A percentile compares a stretch with the other conserved stretches of the same genome.
Evolutionary conservation across 192 early-diverging fungal genomes (phyloP).

Genomic region (Coemansia sp.): DNA sequence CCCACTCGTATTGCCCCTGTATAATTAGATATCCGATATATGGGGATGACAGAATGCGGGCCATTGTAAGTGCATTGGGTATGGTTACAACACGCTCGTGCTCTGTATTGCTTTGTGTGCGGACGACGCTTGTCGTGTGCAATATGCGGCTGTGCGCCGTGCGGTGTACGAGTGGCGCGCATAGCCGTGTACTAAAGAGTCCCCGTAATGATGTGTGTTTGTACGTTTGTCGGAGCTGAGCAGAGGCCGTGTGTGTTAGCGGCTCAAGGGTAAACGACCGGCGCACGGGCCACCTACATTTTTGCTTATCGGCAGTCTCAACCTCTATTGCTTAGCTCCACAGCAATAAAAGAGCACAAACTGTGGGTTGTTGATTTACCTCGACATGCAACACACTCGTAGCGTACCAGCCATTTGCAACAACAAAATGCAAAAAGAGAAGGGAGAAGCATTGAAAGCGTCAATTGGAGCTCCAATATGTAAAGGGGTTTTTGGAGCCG

Average conservation of each 20-base stretch:
- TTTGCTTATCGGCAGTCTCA: no score
- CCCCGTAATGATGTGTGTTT: background rate
- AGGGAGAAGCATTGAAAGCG: no score
- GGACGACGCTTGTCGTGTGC: background rate
- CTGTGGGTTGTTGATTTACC: background rate
- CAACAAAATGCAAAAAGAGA: background rate
- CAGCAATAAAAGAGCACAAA: background rate
- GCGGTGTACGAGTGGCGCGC: background rate
- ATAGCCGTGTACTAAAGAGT: no score
- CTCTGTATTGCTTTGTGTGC: background rate
- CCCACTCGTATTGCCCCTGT: constrained; percentile 65
- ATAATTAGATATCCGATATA: constrained; percentile 89
- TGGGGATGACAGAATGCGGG: constrained; percentile 77
- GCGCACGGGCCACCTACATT: background rate
- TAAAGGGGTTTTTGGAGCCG: no score
- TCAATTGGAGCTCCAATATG: no score
- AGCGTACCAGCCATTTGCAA: background rate
- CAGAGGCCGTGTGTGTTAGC: background rate
- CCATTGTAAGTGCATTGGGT: constrained; percentile 84
- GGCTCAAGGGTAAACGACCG: background rate
- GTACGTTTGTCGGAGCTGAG: background rate
- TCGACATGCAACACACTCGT: background rate
- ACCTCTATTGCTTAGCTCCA: no score
- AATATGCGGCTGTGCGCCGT: background rate
- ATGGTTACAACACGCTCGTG: constrained; percentile 87